Base-by-base conservation (phyloP, 2,329 filamentous ascomycete genomes). In the Biscogniauxia mediterranea region DNA sequence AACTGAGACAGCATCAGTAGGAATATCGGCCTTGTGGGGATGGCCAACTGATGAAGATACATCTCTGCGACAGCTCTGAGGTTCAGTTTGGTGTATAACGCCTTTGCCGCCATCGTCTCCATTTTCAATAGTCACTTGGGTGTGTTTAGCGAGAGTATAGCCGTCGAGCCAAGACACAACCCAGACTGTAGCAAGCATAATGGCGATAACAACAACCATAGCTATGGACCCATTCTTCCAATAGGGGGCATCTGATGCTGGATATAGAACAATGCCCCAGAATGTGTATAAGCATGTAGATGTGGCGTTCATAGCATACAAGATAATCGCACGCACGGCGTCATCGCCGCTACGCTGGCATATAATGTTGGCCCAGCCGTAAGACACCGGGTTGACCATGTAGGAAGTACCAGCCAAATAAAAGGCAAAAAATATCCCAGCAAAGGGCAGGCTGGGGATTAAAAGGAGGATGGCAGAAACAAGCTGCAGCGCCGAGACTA, bases 201-300 rank as follows among this genome's bases (percentile, higher is more conserved):
- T 52, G 17, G 59, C 52, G 21, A 61, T 55, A 20, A 57, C 54
- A 32, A 61, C 55, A 9, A 75, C 70, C 70, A 76, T 72, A 5
- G 71, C 64, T 21, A 75, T 71, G 19, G 66, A 71, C 1, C 74
- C 74, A 23, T 73, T 74, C 54, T 66, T 67, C 74, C 78, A 80
- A 57, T 80, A 79, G 2, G 78, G 77, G 0, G 77, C 77, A 61
- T 80, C 76, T 5, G 71, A 73, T 0, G 77, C 77, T 13, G 76
- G 70, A 52, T 80, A 80, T 7, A 81, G 64, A 0, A 72, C 67
- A 5, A 81, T 78, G 0, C 78, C 79, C 78, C 79, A 81, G 55
- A 79, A 80, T 0, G 79, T 80, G 62, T 77, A 80, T 25, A 81
- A 61, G 0, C 76, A 68, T 51, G 73, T 74, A 15, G 75, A 73